These are phyloP conservation scores for Thelonectria discophora DNA, from an alignment of 2,329 filamentous ascomycete species.

Conservation along the genomic window DNA sequence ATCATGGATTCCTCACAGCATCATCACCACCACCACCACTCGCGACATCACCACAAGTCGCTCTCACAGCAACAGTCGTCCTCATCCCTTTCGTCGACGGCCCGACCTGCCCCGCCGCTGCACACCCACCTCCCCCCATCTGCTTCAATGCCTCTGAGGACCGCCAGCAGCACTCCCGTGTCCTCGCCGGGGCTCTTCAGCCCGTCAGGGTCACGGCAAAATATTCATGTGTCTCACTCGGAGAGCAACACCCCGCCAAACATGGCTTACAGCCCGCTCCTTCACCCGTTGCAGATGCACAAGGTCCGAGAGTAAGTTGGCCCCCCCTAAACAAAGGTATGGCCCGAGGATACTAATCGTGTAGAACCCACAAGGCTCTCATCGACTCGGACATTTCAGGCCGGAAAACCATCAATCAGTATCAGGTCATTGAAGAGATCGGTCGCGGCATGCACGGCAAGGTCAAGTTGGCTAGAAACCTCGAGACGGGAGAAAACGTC, in stretches of 20 bases:
- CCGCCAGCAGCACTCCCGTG: constrained; percentile 64
- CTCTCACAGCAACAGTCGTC: constrained; percentile 44
- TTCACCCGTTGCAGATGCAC: constrained; percentile 77
- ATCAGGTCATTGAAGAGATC: constrained; percentile 96
- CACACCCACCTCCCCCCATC: constrained; percentile 48
- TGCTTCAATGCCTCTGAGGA: constrained; percentile 55
- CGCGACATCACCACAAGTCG: constrained; percentile 39
- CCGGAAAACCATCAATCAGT: constrained; percentile 96
- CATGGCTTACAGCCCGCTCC: constrained; percentile 64
- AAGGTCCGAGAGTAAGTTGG: constrained; percentile 76
- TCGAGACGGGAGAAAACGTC: constrained; percentile 79
- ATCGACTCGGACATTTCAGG: constrained; percentile 93
- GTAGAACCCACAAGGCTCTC: constrained; percentile 85
- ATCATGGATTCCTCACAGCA: constrained; percentile 44
- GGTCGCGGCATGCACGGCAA: constrained; percentile 97
- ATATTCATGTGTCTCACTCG: constrained; percentile 55
- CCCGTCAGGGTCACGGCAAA: constrained; percentile 56
- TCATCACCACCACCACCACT: constrained; percentile 35
- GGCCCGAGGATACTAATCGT: constrained; percentile 23
- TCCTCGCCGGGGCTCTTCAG: constrained; percentile 71
- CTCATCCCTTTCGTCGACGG: constrained; percentile 41
- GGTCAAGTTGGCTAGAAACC: constrained; percentile 90
- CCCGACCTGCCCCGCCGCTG: constrained; percentile 38
- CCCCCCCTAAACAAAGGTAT: not conserved
- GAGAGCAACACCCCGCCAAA: constrained; percentile 64